phyloP scores from a whole-genome alignment of 805 yeast species.

The Yamadazyma kitorensis region DNA sequence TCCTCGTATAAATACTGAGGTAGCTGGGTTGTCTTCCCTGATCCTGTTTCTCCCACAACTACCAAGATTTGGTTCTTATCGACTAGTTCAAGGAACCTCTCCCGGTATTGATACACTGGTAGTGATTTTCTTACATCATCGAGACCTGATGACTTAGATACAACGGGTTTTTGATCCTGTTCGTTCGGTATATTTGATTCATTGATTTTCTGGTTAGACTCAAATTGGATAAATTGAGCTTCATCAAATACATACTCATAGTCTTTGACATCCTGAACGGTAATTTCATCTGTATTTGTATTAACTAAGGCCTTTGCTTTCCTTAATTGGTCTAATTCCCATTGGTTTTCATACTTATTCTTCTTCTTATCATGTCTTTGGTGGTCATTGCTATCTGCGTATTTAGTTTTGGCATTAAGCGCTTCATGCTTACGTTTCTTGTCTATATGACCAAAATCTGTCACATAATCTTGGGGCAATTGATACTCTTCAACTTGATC shows the following conservation, averaged over 20 bases:
- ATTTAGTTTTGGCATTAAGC: conserved; percentile 21
- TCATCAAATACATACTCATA: conserved; percentile 79
- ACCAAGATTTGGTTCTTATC: conserved; percentile 62
- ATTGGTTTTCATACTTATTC: conserved; percentile 30
- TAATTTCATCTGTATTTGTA: conserved; percentile 36
- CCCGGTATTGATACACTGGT: conserved; percentile 70
- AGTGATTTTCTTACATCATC: conserved; percentile 58
- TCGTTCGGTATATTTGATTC: too few species aligned
- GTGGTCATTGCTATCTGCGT: too few species aligned
- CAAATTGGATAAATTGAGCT: conserved; percentile 41
- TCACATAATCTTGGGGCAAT: conserved; percentile 58
- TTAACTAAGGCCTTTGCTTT: conserved; percentile 24
- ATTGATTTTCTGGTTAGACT: conserved; percentile 13
- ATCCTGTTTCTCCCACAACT: conserved; percentile 86
- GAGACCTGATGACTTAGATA: conserved; percentile 26
- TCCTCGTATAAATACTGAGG: conserved; percentile 86
- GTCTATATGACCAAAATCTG: conserved; percentile 52
- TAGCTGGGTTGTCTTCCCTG: conserved; percentile 92
- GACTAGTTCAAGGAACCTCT: conserved; percentile 59
- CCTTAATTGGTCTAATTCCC: conserved; percentile 55
- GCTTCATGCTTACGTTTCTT: conserved; percentile 51
- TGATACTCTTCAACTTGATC: conserved; percentile 29
- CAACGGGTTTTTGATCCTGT: not conserved
- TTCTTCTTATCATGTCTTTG: conserved; percentile 7
- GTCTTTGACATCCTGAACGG: conserved; percentile 40